Evolutionary conservation across 2,329 filamentous ascomycete species (phyloP).

Genomic region (Claviceps sp.): DNA sequence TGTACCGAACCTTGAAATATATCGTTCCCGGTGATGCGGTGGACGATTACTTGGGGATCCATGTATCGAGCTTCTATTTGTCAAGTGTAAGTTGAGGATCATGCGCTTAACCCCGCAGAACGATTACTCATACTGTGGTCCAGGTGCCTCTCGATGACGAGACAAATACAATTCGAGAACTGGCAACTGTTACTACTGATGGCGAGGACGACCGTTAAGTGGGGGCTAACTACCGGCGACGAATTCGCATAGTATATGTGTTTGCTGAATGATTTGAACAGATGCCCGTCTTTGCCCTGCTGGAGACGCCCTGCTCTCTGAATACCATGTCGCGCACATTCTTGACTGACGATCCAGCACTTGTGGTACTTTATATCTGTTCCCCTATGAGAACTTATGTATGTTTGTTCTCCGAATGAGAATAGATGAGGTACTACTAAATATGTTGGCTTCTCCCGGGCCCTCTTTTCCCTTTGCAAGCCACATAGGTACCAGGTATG

Average conservation of each 20-base stretch:
- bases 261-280: conserved; percentile 18
- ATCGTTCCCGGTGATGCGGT: conserved; percentile 69
- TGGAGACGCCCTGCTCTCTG: conserved; percentile 54
- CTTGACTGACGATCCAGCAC: conserved; percentile 78
- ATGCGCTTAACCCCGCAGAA: not conserved
- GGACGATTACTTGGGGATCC: conserved; percentile 60
- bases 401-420: no score
- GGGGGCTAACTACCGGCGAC: not conserved
- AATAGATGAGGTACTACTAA: no score
- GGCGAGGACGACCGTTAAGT: conserved; percentile 46
- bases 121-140: not conserved
- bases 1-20: conserved; percentile 70
- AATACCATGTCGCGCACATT: conserved; percentile 66
- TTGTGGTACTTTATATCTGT: conserved; percentile 64
- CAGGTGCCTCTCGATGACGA: conserved; percentile 1
- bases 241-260: not conserved
- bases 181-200: conserved; percentile 25
- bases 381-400: no score
- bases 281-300: conserved; percentile 65
- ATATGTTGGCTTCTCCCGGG: no score
- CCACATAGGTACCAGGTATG: no score
- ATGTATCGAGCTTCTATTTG: conserved; percentile 2
- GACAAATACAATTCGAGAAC: conserved; percentile 18
- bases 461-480: no score
- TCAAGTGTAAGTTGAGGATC: conserved; percentile 1